Evolutionary conservation across 768 basidiomycete species (phyloP).

Genomic region (Lanmaoa rubissima): DNA sequence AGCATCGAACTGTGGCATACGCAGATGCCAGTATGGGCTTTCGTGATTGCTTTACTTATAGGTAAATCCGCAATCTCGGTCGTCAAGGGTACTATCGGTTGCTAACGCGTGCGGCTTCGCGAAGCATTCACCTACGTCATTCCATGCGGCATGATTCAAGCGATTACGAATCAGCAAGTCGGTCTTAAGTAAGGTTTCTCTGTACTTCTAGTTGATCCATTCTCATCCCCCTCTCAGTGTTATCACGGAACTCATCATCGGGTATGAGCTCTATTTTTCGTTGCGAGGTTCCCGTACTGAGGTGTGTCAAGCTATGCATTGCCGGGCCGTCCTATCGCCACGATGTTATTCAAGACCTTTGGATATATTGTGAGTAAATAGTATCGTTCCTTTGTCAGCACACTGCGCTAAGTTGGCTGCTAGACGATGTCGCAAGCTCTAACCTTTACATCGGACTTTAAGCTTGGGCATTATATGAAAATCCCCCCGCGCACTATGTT

Average conservation of each 20-base stretch:
- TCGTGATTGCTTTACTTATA: conserved; percentile 63
- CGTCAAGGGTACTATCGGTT: background rate
- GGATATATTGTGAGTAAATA: conserved; percentile 54
- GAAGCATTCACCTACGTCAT: conserved; percentile 44
- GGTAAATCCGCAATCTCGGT: conserved; percentile 32
- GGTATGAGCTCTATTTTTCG: conserved; percentile 26
- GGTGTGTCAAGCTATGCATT: conserved; percentile 48
- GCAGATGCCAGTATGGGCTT: conserved; percentile 64
- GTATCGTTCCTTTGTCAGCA: background rate
- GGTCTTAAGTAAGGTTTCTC: conserved; percentile 49
- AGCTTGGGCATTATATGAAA: conserved; percentile 66
- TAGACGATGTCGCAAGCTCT: conserved; percentile 47
- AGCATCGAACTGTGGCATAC: conserved; percentile 75
- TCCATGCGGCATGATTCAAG: conserved; percentile 58
- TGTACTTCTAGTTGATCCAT: background rate
- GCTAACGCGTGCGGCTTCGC: conserved; percentile 2
- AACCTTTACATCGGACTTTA: conserved; percentile 71
- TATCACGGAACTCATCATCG: conserved; percentile 78
- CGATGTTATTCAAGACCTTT: conserved; percentile 87
- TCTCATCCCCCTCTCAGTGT: conserved; percentile 40
- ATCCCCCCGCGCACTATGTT: conserved; percentile 76
- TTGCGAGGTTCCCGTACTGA: background rate
- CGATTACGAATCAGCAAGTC: conserved; percentile 79
- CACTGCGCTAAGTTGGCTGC: background rate
- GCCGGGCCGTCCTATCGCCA: conserved; percentile 75